A percentile compares a stretch with the other conserved stretches of the same genome.
Evolutionary conservation across 176 grass and related monocot species (phyloP).

Genomic region (Miscanthus lutarioriparius): DNA sequence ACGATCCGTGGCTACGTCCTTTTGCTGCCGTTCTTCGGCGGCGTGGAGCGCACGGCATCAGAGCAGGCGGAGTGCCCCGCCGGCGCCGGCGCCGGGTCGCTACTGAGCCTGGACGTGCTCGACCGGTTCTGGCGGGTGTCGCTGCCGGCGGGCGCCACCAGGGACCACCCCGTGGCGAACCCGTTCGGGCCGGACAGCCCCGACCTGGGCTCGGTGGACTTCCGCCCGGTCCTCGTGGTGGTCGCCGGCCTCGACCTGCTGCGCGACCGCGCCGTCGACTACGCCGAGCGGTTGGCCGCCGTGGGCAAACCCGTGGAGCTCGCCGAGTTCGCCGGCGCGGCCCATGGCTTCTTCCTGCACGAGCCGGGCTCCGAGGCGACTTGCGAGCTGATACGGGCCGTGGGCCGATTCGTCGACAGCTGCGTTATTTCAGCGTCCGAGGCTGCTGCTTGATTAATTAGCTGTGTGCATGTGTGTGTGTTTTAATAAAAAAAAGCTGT

Average conservation of each 20-base stretch:
- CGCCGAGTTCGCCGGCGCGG: conserved; percentile 57
- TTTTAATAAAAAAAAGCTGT: too few species aligned
- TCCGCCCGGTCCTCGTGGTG: conserved; percentile 57
- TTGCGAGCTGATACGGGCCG: conserved; percentile 51
- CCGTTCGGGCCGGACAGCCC: conserved; percentile 77
- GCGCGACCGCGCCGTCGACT: conserved; percentile 64
- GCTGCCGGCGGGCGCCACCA: conserved; percentile 58
- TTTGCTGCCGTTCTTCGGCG: conserved; percentile 84
- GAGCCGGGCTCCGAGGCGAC: conserved; percentile 64
- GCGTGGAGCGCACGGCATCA: conserved; percentile 49
- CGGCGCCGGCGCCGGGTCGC: conserved; percentile 33
- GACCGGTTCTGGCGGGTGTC: conserved; percentile 90
- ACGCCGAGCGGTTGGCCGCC: conserved; percentile 47
- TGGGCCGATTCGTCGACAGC: conserved; percentile 49
- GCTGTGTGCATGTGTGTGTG: too few species aligned
- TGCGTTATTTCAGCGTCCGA: neutral
- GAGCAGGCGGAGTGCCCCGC: conserved; percentile 60
- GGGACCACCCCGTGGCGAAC: conserved; percentile 72
- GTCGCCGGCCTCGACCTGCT: conserved; percentile 65
- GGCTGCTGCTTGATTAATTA: neutral
- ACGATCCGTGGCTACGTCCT: conserved; percentile 49
- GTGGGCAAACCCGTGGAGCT: conserved; percentile 67
- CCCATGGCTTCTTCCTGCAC: conserved; percentile 85
- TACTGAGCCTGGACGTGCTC: conserved; percentile 54
- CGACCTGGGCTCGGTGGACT: conserved; percentile 32